A percentile compares a stretch with the other conserved stretches of the same genome.
Evolutionary conservation across 108 stramenopile genomes (phyloP).

Genomic region (Cyclotella atomus): DNA sequence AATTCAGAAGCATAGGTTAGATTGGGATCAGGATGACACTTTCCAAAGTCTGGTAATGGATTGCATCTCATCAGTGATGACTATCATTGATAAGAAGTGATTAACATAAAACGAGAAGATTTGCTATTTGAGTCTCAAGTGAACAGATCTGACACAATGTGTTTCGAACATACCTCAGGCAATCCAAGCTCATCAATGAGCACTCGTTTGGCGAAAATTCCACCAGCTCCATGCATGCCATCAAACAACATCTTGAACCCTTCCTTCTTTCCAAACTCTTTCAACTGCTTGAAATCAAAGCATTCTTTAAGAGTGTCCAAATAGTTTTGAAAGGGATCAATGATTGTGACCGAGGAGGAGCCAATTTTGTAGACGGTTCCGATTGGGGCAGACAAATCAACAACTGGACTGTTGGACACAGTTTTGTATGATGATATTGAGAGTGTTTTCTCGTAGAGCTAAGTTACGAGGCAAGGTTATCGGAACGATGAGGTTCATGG

Average conservation of each 20-base stretch:
- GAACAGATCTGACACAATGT: too few species aligned
- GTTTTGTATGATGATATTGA: conserved; percentile 73
- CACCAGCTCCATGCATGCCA: conserved; percentile 99
- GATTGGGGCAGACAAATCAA: conserved; percentile 69
- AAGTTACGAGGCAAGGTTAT: background rate
- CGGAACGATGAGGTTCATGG: background rate
- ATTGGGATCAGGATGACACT: conserved; percentile 99
- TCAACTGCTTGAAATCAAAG: conserved; percentile 93
- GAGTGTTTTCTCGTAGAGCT: conserved; percentile 77
- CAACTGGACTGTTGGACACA: conserved; percentile 54
- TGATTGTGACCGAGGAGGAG: conserved; percentile 80
- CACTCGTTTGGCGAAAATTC: conserved; percentile 92
- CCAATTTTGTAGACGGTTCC: conserved; percentile 69
- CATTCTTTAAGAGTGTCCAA: conserved; percentile 82
- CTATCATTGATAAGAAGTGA: conserved; percentile 18
- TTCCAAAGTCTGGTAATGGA: conserved; percentile 95
- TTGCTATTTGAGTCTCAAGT: too few species aligned
- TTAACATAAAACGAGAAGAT: background rate
- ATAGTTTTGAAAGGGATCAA: conserved; percentile 88
- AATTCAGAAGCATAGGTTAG: conserved; percentile 96
- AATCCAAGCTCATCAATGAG: conserved; percentile 94
- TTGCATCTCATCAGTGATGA: conserved; percentile 86
- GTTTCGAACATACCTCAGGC: conserved; percentile 71
- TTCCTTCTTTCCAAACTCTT: conserved; percentile 68
- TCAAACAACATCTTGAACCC: conserved; percentile 95